phyloP scores from a whole-genome alignment of 257 asterid species.

The Nicotiana undulata region DNA sequence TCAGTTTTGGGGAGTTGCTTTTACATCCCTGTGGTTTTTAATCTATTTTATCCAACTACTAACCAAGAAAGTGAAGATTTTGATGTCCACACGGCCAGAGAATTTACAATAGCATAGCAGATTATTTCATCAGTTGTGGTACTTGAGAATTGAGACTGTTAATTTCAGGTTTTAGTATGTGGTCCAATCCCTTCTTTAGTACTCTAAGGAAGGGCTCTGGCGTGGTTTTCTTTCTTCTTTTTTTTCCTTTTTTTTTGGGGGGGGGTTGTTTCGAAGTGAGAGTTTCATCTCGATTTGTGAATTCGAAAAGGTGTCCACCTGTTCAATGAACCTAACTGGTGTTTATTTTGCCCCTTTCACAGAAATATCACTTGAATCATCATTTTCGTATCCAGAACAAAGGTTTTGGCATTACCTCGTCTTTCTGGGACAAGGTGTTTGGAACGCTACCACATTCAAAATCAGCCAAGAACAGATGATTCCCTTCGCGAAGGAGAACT shows the following conservation, averaged over 20 bases:
- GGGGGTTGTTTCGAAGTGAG: not conserved
- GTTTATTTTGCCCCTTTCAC: not conserved
- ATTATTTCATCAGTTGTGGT: not conserved
- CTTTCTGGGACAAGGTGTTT: constrained; percentile 68
- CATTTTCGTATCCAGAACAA: constrained; percentile 61
- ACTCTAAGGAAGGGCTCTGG: not conserved
- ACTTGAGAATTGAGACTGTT: not conserved
- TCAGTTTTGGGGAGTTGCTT: not conserved
- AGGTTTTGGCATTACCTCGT: constrained; percentile 79
- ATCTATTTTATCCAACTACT: not conserved
- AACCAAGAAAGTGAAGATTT: not conserved
- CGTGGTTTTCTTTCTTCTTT: not conserved
- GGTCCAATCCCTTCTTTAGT: not conserved
- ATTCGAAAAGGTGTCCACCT: not conserved
- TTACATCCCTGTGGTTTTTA: not conserved
- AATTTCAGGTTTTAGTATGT: not conserved
- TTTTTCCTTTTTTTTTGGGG: too few relatives aligned
- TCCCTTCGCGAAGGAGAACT: not conserved
- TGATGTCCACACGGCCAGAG: not conserved
- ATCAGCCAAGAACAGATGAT: constrained; percentile 35
- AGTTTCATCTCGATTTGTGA: not conserved
- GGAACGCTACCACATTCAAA: constrained; percentile 53
- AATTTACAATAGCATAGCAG: not conserved
- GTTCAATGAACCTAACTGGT: not conserved
- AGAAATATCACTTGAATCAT: constrained; percentile 83